A percentile compares a stretch with the other conserved stretches of the same genome.
Evolutionary conservation across 768 basidiomycete genomes (phyloP).

Genomic region (Russula earlei): DNA sequence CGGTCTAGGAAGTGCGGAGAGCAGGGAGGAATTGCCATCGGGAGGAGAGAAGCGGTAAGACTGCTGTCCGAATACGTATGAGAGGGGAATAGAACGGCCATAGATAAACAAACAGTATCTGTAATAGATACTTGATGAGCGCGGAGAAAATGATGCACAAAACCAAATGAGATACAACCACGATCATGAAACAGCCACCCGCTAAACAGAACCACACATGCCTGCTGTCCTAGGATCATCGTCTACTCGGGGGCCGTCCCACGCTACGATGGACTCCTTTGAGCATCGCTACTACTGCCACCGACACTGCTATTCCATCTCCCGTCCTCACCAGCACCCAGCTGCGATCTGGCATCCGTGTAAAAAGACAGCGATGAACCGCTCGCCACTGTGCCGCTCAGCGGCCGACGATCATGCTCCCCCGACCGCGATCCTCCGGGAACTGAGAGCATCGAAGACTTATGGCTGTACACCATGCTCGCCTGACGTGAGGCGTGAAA

Average conservation of each 20-base stretch:
- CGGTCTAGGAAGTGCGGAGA: background rate
- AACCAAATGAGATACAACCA: constrained; percentile 15
- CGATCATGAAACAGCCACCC: background rate
- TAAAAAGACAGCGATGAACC: constrained; percentile 18
- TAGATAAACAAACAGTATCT: constrained; percentile 4
- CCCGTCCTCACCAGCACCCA: constrained; percentile 8
- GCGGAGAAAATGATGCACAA: background rate
- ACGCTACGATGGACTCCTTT: constrained; percentile 1
- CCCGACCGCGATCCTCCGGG: background rate
- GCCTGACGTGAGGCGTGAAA: constrained; percentile 11
- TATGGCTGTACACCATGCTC: constrained; percentile 11
- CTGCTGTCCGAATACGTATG: too few relatives aligned
- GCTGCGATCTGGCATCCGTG: constrained; percentile 17
- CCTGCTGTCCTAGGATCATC: background rate
- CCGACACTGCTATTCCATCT: background rate
- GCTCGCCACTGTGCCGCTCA: constrained; percentile 7
- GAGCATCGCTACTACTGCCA: background rate
- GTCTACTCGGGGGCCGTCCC: background rate
- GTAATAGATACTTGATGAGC: constrained; percentile 3
- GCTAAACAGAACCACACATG: background rate
- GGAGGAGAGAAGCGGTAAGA: background rate
- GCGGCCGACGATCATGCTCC: background rate
- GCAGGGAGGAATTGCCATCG: background rate
- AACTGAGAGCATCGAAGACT: background rate
- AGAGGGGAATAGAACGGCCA: constrained; percentile 1